Conservation (phyloP, 768 basidiomycete genomes). For the Tephrocybe rancida region DNA sequence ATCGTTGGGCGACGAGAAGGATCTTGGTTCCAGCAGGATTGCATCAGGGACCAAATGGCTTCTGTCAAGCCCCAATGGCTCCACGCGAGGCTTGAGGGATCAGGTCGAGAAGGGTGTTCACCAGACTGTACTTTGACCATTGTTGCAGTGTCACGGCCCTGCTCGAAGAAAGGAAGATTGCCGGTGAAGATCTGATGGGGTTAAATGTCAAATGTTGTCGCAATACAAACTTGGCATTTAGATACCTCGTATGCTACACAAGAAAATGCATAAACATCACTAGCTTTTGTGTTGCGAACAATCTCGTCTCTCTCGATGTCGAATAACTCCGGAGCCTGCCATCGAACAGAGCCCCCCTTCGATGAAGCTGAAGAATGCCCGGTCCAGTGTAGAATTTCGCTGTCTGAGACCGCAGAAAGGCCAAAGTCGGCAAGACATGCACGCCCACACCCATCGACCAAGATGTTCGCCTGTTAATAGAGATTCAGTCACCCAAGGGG, state of each 20-base stretch:
- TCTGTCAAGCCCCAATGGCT: background rate
- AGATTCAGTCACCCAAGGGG: background rate
- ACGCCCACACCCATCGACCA: constrained; percentile 16
- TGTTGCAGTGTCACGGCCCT: constrained; percentile 17
- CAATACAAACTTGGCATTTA: background rate
- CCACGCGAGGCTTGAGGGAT: constrained; percentile 1
- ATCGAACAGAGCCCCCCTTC: constrained; percentile 18
- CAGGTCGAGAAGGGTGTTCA: constrained; percentile 14
- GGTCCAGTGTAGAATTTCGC: constrained; percentile 16
- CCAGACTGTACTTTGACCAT: constrained; percentile 18
- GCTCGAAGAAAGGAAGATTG: constrained; percentile 22
- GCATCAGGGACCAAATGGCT: background rate
- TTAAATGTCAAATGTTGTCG: background rate
- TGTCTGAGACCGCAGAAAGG: constrained; percentile 18
- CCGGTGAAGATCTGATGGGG: constrained; percentile 19
- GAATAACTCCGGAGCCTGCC: constrained; percentile 26
- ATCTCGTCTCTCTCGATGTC: constrained; percentile 11
- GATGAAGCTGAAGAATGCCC: constrained; percentile 11
- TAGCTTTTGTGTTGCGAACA: constrained; percentile 13
- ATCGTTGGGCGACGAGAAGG: background rate
- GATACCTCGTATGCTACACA: constrained; percentile 23
- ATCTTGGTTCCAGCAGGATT: background rate
- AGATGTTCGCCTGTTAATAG: constrained; percentile 23
- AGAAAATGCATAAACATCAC: constrained; percentile 22
- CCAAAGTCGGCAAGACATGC: constrained; percentile 29